Evolutionary conservation across 2,329 filamentous ascomycete genomes (phyloP), one percentile per base, ranked within the genome.

Genomic region (Ampelomyces quisqualis): DNA sequence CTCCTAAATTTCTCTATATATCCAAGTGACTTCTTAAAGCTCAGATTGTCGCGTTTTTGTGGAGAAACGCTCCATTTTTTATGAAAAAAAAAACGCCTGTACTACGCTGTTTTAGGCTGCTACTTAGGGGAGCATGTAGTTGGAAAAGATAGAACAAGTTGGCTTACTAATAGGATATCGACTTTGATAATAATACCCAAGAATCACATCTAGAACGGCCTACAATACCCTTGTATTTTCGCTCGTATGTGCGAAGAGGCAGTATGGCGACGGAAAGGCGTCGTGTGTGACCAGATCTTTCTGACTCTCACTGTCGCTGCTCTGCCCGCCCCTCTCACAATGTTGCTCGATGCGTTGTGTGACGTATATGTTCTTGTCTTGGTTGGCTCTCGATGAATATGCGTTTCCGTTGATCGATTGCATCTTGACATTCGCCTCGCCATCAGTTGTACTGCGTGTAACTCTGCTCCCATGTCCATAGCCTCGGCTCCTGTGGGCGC

Each of bases 301-400:
- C 32, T 54, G 47, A 21, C 45, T 49, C 5, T 46, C 43, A 10
- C 30, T 43, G 13, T 50, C 43, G 19, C 30, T 20, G n/a, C 11
- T 21, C 9, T 30, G 39, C 7, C 14, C 28, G 15, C 20, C 30
- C 15, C 38, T 26, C 29, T 53, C 49, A 3, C 42, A 27, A 26
- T 42, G 43, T 9, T 51, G 49, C 27, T 49, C 45, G 14, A 50
- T 39, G 8, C 47, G 42, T 19, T 47, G 45, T 11, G 38, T 43
- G 18, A 57, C 36, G 10, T 46, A 51, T 7, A 51, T 51, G 24
- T 30, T 50, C 21, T 48, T 47, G 10, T 35, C 40, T n/a, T 47
- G 49, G 3, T 39, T 24, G 3, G 36, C 32, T 10, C 21, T 42
- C 2, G 44, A 48, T 26, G 46, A 46, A 2, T 49, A 43, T 2